Conservation (phyloP, 805 yeast species). For the Kluyveromyces lactis region DNA sequence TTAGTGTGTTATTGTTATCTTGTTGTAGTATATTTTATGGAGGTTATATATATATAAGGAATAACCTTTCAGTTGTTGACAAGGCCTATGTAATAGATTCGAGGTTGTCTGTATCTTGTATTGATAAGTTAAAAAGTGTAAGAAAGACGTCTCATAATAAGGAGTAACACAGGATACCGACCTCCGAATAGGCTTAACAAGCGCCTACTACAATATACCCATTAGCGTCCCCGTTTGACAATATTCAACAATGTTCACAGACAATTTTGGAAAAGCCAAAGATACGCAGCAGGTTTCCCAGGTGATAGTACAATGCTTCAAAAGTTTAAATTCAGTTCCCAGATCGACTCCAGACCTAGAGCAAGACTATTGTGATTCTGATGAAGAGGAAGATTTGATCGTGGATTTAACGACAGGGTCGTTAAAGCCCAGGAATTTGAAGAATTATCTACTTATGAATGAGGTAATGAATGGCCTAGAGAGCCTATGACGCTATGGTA, state of each 20-base stretch:
- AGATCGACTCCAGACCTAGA: neutral
- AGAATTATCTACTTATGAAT: constrained; percentile 18
- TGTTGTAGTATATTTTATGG: too few species aligned
- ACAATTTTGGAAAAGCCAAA: constrained; percentile 1
- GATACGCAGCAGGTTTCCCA: constrained; percentile 1
- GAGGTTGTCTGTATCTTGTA: too few species aligned
- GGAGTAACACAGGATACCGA: too few species aligned
- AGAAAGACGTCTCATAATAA: too few species aligned
- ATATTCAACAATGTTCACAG: neutral
- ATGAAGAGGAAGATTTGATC: constrained; percentile 23
- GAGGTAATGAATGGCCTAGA: constrained; percentile 21
- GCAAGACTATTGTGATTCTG: constrained; percentile 3
- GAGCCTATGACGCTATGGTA: constrained; percentile 14
- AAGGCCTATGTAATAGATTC: too few species aligned
- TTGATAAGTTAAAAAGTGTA: too few species aligned
- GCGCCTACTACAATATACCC: too few species aligned
- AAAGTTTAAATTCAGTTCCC: neutral
- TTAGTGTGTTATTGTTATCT: too few species aligned
- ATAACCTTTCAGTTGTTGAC: too few species aligned
- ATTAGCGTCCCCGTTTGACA: too few species aligned
- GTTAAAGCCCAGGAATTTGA: constrained; percentile 19
- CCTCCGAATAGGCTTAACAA: too few species aligned
- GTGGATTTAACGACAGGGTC: constrained; percentile 27
- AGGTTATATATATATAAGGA: too few species aligned
- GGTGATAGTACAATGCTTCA: constrained; percentile 1